Base-by-base conservation (phyloP, 768 basidiomycete species). In the Collybia nuda region DNA sequence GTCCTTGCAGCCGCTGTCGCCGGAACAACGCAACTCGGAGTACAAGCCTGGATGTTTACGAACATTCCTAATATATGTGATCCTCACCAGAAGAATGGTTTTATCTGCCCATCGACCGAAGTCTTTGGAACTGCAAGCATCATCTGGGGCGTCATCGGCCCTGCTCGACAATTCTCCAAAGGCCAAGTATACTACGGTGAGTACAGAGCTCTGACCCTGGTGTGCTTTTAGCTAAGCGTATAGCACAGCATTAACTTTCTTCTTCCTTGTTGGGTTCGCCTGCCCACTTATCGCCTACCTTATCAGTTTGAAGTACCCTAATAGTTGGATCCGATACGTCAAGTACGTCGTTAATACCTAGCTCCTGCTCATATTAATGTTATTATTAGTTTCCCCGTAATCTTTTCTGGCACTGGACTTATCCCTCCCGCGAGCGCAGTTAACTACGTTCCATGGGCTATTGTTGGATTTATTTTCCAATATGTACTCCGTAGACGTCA, bases 61-160 rank as follows among this genome's bases (percentile, higher is more conserved):
- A 82, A 88, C 66, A 82, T 90, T 60, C 65, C 71, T 5, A 74
- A 77, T 26, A 80, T 89, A 64, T 90, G 88, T 64, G 56, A 56
- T 9, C 63, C 70, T 6, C 54, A 71, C 42, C 82, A 88, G 66
- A 69, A 63, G 57, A 76, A 84, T 57, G 78, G 80, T 17, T 90
- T 90, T 66, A 85, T 80, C 48, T 91, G 89, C 63, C 87, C 88
- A 0, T 65, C 51, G 11, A 86, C 85, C 5, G 73, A 83, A 52
- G 85, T 89, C 6, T 91, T 92, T 64, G 88, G 86, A 32, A 88
- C 87, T 2, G 90, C 90, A 18, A 83, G 81, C 51, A 79, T 93
- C 54, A 79, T 92, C 55, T 90, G 84, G 85, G 88, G 91, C 53
- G 86, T 89, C 53, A 88, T 93, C 49, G 89, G 90, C 1, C 90